Evolutionary conservation across 495 filamentous ascomycete genomes (phyloP), one percentile per base, ranked within the genome.

Genomic region (Penicillium alfredii): DNA sequence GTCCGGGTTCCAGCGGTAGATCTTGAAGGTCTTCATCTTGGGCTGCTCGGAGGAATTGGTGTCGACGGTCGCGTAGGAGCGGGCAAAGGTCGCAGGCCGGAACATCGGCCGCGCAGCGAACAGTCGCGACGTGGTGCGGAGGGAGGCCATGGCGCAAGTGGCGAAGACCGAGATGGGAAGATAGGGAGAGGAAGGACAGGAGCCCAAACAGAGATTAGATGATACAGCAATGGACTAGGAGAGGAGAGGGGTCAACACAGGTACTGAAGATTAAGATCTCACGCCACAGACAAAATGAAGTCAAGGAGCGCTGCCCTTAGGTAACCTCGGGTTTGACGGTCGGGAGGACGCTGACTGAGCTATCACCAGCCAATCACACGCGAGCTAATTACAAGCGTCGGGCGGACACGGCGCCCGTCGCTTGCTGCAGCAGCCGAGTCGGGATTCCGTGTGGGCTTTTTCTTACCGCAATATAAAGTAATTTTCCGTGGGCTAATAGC

Each of bases 1-100:
- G 59, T 97, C 92, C 25, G 92, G 92, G 59, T 93, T 93, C 92
- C 92, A 98, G 52, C 92, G 82, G 79, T 98, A 98, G 77, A 98
- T 79, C 64, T 96, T 84, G 79, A 98, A 98, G 39, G 85, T 87
- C 78, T 96, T 97, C 61, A 82, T 81, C 49, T 74, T 80, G 33
- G 80, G 59, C 13, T 74, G 55, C 32, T 72, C 63, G 34, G 67
- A 71, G 25, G 71, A 54, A 30, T 50, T 62, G 35, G 76, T 80
- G 45, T 81, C 65, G 38, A 76, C 61, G 39, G 70, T 69, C 45
- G 71, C 65, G 61, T 76, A 72, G 38, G 58, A 56, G 51, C 71
- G 64, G 57, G 64, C 57, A 35, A 67, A 60, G 47, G 55, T 45
- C 30, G 63, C 53, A 35, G 69, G 56, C 35, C 63, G 69, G 61